Base-by-base conservation (phyloP, 805 yeast genomes). In the Wickerhamomyces strasburgensis region DNA sequence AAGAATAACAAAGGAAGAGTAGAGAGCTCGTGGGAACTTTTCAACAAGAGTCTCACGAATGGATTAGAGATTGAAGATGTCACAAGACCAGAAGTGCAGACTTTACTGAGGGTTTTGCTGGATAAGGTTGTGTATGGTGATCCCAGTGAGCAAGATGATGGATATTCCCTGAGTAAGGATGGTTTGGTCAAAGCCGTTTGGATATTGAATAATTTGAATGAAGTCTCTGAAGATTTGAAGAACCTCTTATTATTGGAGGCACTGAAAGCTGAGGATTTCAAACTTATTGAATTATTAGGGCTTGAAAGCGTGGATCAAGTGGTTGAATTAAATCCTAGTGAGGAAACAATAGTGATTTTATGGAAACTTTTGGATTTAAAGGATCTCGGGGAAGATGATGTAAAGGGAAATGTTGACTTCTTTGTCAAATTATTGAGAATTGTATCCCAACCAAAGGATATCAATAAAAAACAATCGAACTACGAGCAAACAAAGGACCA, bases 1-100 rank as follows among this genome's bases (percentile, higher is more conserved):
- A 51, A 52, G 23, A 42, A 60, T 28, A 76, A 76, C 43, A 78
- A 80, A 3, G 80, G 80, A 10, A 58, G 82, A 38, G 79, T 69
- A 1, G 57, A 58, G 34, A 55, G 64, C n/a, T 65, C 77, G 14
- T 65, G 71, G 67, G 78, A 74, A 35, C 47, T 75, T 9, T 67
- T 66, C 36, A 44, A 55, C 9, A 60, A 61, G 31, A 62, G 55
- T 35, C 33, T 35, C 13, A 3, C 11, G 5, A 28, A 27, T 10
- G 31, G 32, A 8, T 11, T 13, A 5, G 17, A 19, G 3, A n/a
- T 34, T 11, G 15, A 56, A 3, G 30, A 21, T 29, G 38, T 47
- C 3, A 21, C 27, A 9, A 34, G 35, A 3, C 42, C 38, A 5
- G 45, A 44, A 3, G 52, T 39, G 8, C 48, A 62, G 30, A 54